Base-by-base conservation (phyloP, 2,329 filamentous ascomycete species). In the Diaporthe sp. region DNA sequence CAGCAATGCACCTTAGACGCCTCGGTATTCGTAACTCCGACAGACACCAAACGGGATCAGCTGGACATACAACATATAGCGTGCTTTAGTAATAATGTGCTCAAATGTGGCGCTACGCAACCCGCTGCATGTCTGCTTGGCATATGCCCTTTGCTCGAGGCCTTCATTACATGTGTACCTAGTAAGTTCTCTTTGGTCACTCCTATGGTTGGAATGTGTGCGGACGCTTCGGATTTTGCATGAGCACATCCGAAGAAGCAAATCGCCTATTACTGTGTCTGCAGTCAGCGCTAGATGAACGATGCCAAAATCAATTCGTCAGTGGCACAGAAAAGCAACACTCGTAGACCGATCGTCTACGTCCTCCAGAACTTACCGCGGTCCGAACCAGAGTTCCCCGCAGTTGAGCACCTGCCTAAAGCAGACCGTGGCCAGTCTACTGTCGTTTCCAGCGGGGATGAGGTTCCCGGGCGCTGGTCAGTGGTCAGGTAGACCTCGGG, bases 321-420 rank as follows among this genome's bases (percentile, higher is more conserved):
- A 42, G 25, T 30, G n/a, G n/a, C 19, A 63, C 17, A 8, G 25
- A 13, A 25, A 44, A 22, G 25, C 25, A 22, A 22, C 4, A 30
- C 2, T 3, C 5, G 25, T 42, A n/a, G 25, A 47, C 25, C 59
- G 37, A 8, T 47, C 39, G 39, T 65, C 27, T 32, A n/a, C 39
- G 59, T 25, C 35, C 19, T 30, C 15, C 44, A 27, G n/a, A 12
- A 25, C 44, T 10, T 37, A 15, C 63, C 63, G 63, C 32, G 44
- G 44, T 35, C 47, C 17, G 63, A 19, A 30, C 13, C n/a, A 32
- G 13, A 39, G 63, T 66, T 37, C 44, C 63, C 63, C 63, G 44
- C 63, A 51, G 63, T 66, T 66, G 22, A 19, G 32, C 30, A 66
- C 44, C 63, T 66, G 63, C 63, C 63, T 37, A 66, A 66, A 66